These are phyloP conservation scores for Cordyceps cicadae DNA, from an alignment of 2,329 filamentous ascomycete species.

Conservation along the genomic window DNA sequence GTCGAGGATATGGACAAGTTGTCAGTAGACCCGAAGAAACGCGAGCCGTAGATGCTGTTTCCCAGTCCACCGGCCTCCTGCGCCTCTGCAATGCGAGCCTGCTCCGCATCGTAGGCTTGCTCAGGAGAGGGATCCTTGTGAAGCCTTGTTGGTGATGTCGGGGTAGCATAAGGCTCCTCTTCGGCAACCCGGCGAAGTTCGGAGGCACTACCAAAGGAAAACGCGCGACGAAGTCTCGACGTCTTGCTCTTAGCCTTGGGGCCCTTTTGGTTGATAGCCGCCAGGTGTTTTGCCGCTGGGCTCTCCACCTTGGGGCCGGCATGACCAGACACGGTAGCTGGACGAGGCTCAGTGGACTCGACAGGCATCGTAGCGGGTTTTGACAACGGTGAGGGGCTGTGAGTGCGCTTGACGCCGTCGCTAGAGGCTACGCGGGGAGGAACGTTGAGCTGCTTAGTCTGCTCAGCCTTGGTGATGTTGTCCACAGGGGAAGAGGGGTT, in stretches of 20 bases:
- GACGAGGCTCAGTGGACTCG: constrained; percentile 38
- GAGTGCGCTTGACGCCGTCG: constrained; percentile 57
- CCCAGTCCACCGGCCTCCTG: constrained; percentile 91
- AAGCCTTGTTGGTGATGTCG: constrained; percentile 41
- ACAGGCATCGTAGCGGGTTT: constrained; percentile 57
- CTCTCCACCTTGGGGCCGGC: constrained; percentile 41
- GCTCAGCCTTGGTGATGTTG: constrained; percentile 43
- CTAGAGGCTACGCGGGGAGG: constrained; percentile 55
- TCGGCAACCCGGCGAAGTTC: constrained; percentile 73
- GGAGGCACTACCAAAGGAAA: constrained; percentile 92
- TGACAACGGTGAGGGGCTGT: constrained; percentile 65
- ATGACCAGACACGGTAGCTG: constrained; percentile 25
- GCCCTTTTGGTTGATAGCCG: constrained; percentile 79
- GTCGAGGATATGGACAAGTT: constrained; percentile 89
- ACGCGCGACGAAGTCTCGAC: constrained; percentile 76
- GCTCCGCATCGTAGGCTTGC: constrained; percentile 74
- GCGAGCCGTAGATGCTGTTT: constrained; percentile 85
- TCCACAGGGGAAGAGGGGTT: constrained; percentile 45
- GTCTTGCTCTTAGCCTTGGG: constrained; percentile 74
- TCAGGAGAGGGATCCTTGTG: constrained; percentile 55
- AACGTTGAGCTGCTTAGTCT: constrained; percentile 47
- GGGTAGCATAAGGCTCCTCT: constrained; percentile 35
- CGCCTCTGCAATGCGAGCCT: constrained; percentile 81
- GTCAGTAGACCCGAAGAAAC: constrained; percentile 86
- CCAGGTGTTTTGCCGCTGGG: constrained; percentile 74